Percentiles rank a stretch among this genome's conserved stretches.
phyloP scores from a whole-genome alignment of 257 asterid species.

The Solanum sejunctum region DNA sequence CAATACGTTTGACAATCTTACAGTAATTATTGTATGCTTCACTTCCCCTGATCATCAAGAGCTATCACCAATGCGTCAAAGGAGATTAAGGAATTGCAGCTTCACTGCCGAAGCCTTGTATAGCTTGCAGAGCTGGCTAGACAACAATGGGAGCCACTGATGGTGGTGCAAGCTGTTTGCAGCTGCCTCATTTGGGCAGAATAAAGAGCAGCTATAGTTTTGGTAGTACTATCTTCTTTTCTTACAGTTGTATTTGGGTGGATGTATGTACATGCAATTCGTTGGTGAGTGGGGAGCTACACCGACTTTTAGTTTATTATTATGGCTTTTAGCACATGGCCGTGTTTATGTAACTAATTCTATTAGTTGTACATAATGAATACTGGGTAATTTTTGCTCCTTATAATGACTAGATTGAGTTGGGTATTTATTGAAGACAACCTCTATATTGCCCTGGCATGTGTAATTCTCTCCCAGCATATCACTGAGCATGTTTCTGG shows the following conservation, averaged over 20 bases:
- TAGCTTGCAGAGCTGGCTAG: conserved; percentile 45
- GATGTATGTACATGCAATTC: conserved; percentile 26
- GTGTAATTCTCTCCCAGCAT: background rate
- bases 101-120: conserved; percentile 67
- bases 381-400: background rate
- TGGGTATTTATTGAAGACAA: background rate
- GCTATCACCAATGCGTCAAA: conserved; percentile 11
- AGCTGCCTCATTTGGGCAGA: conserved; percentile 15
- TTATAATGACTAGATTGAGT: background rate
- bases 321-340: background rate
- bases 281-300: conserved; percentile 13
- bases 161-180: conserved; percentile 2
- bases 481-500: background rate
- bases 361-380: background rate
- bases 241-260: conserved; percentile 5
- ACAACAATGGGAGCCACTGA: conserved; percentile 28
- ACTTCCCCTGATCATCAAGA: conserved; percentile 31
- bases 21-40: conserved; percentile 56
- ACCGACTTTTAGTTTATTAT: background rate
- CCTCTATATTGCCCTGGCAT: background rate
- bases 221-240: background rate
- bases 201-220: conserved; percentile 1
- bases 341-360: background rate
- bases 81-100: conserved; percentile 45
- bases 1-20: conserved; percentile 65